phyloP scores from a whole-genome alignment of 495 filamentous ascomycete genomes.

The Tuber indicum region DNA sequence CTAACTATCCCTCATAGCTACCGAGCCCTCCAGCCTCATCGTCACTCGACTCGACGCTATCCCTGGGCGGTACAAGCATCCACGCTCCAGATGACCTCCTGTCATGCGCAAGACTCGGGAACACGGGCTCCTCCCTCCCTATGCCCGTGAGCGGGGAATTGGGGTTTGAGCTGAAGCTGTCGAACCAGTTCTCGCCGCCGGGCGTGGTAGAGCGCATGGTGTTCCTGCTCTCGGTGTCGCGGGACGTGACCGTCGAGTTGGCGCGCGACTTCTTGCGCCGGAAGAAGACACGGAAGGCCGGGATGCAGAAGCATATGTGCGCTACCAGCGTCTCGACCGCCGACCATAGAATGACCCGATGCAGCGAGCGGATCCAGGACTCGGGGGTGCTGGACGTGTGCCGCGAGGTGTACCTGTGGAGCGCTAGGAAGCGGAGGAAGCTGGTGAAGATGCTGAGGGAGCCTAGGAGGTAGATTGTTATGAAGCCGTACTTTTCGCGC shows the following conservation, averaged over 20 bases:
- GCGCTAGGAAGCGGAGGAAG: conserved; percentile 29
- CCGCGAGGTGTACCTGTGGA: conserved; percentile 8
- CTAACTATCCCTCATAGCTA: not conserved
- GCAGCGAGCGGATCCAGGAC: conserved; percentile 13
- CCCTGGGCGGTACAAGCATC: not conserved
- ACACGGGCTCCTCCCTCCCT: not conserved
- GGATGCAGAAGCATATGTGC: conserved; percentile 32
- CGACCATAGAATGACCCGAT: conserved; percentile 22
- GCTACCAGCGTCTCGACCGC: conserved; percentile 26
- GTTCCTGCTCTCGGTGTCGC: conserved; percentile 21
- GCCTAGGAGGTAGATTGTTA: conserved; percentile 35
- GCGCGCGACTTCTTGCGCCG: conserved; percentile 21
- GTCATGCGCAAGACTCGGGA: not conserved
- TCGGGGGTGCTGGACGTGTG: not conserved
- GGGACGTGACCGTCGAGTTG: conserved; percentile 1
- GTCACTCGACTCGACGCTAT: not conserved
- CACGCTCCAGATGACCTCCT: not conserved
- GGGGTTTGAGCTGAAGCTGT: conserved; percentile 6
- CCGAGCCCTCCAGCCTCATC: not conserved
- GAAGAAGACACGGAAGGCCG: conserved; percentile 30
- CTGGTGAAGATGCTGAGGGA: conserved; percentile 34
- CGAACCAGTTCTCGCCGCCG: conserved; percentile 33
- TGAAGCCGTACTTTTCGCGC: conserved; percentile 33
- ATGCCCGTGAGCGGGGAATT: not conserved
- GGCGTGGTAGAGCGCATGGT: conserved; percentile 12